phyloP scores from a whole-genome alignment of 2,329 filamentous ascomycete species.

The Aspergillus tamarii region DNA sequence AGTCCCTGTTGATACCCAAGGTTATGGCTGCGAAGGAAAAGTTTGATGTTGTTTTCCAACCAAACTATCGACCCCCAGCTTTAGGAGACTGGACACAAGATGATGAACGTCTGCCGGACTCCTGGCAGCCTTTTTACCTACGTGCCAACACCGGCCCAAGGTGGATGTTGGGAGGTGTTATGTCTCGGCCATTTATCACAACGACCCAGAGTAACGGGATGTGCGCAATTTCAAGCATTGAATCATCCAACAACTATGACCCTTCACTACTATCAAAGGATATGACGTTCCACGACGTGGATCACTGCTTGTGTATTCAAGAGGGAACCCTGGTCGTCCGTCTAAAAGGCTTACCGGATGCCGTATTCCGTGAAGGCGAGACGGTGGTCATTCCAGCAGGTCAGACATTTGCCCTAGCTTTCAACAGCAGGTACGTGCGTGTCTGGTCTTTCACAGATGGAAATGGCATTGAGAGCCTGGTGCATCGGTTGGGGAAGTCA shows the following conservation, averaged over 20 bases:
- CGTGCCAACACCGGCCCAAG: constrained; percentile 49
- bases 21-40: constrained; percentile 59
- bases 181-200: constrained; percentile 51
- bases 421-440: constrained; percentile 52
- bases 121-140: constrained; percentile 53
- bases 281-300: constrained; percentile 51
- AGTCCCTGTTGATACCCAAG: constrained; percentile 56
- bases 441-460: constrained; percentile 55
- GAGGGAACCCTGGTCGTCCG: constrained; percentile 52
- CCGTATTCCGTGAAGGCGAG: constrained; percentile 50
- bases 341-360: constrained; percentile 40
- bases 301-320: constrained; percentile 57
- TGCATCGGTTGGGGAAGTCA: constrained; percentile 43
- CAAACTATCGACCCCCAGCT: constrained; percentile 52
- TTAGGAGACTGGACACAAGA: constrained; percentile 32
- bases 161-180: constrained; percentile 38
- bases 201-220: constrained; percentile 52
- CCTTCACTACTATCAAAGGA: constrained; percentile 39
- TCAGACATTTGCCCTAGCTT: constrained; percentile 49
- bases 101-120: constrained; percentile 28
- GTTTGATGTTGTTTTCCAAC: constrained; percentile 60
- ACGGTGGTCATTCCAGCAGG: constrained; percentile 54
- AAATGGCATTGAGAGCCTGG: constrained; percentile 52
- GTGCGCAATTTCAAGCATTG: constrained; percentile 59
- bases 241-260: constrained; percentile 43